Evolutionary conservation across 2,329 filamentous ascomycete genomes (phyloP), one percentile per base, ranked within the genome.

Genomic region (Xylariales sp.): DNA sequence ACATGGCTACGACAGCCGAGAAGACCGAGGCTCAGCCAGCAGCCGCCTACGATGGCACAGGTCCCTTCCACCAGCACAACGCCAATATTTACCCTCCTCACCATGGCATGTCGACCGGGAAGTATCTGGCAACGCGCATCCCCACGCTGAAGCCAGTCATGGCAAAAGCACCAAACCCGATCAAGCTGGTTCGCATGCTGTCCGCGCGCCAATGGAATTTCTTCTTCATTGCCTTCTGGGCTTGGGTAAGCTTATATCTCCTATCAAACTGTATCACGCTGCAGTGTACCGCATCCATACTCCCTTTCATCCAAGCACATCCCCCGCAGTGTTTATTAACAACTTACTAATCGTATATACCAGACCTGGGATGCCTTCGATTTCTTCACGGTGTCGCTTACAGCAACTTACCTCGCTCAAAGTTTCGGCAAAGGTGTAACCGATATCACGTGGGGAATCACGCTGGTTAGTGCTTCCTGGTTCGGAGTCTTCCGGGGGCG

Each of bases 291-390:
- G n/a, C n/a, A n/a, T n/a, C n/a, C n/a, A n/a, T n/a, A n/a, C n/a
- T n/a, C n/a, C n/a, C n/a, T n/a, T n/a, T n/a, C n/a, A n/a, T n/a
- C n/a, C n/a, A n/a, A n/a, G n/a, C n/a, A n/a, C n/a, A n/a, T n/a
- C n/a, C n/a, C n/a, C n/a, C n/a, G n/a, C n/a, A n/a, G n/a, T n/a
- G n/a, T n/a, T n/a, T n/a, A n/a, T n/a, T n/a, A n/a, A n/a, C n/a
- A n/a, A n/a, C n/a, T n/a, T n/a, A n/a, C n/a, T n/a, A n/a, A n/a
- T n/a, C n/a, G n/a, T n/a, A n/a, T n/a, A n/a, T n/a, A n/a, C n/a
- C 25, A 78, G 74, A 72, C 72, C 1, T 79, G 75, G 76, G 77
- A 82, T 51, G 68, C 78, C 4, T 83, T 82, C 46, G 80, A 84
- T 56, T 83, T 82, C 62, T 80, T 81, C 56, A 80, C 76, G 31